These are phyloP conservation scores for Mallotus japonicus DNA, from an alignment of 441 rosid genomes.

Conservation along the genomic window DNA sequence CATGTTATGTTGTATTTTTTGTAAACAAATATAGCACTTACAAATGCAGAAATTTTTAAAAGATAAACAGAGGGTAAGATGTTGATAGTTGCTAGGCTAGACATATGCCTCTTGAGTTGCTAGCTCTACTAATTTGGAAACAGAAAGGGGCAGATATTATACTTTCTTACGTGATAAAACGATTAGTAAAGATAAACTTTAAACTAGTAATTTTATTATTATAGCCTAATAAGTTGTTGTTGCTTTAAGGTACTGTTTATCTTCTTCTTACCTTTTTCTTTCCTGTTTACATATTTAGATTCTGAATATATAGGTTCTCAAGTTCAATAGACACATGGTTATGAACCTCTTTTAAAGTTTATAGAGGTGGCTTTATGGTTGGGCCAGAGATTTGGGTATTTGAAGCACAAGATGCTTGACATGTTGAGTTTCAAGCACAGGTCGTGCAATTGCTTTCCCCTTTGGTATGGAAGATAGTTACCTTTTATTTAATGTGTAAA, in stretches of 20 bases:
- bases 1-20: too few relatives aligned
- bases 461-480: too few relatives aligned
- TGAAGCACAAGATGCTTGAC: too few relatives aligned
- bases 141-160: not conserved
- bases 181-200: not conserved
- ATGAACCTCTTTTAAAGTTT: too few relatives aligned
- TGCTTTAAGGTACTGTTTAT: not conserved
- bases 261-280: not conserved
- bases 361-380: too few relatives aligned
- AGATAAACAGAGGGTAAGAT: not conserved
- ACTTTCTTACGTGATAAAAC: too few relatives aligned
- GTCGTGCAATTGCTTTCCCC: too few relatives aligned
- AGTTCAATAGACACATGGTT: not conserved
- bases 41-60: not conserved
- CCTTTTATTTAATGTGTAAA: too few relatives aligned
- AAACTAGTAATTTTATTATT: too few relatives aligned
- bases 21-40: not conserved
- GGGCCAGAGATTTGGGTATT: too few relatives aligned
- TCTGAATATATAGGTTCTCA: not conserved
- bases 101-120: not conserved
- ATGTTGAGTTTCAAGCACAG: too few relatives aligned
- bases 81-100: not conserved
- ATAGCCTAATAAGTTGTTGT: not conserved
- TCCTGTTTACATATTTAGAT: not conserved
- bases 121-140: not conserved